Base-by-base conservation (phyloP, 2,329 filamentous ascomycete species). In the Monosporascus sp. region DNA sequence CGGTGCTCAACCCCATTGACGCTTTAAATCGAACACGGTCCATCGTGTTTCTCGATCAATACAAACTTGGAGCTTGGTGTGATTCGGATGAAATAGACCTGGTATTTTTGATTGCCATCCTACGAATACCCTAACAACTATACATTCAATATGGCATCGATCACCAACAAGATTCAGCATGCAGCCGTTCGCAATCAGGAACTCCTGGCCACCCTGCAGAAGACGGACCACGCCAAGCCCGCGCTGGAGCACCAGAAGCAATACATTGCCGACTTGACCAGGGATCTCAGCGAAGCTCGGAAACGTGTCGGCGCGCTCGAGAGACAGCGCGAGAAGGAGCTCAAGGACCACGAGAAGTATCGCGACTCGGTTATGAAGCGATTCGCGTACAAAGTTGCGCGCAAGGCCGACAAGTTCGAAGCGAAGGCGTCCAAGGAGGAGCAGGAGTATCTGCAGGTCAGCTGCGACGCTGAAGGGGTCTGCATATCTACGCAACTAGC, bases 361-460 rank as follows among this genome's bases (percentile, higher is more conserved):
- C 76, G 77, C 51, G 75, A 81, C 66, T 78, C 74, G 45, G 74
- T 76, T 48, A 68, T 81, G 60, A 74, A 72, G 51, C 76, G 79
- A 40, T 78, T 80, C 60, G 69, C 75, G 40, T 78, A 79, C 70
- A 78, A 74, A 54, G 68, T 79, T 9, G 70, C 74, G 5, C 76
- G 80, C 28, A 75, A 75, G 56, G 71, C 72, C 43, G 75, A 73
- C n/a, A 74, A 74, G 49, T 80, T 79, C 57, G 67, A 70, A 17
- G 71, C 72, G n/a, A 73, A 71, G 49, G 76, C 78, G 15, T 72
- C 73, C 48, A 79, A 77, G 56, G 80, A 82, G 63, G 79, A 83
- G 63, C 66, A 69, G 44, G 79, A 82, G 56, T 84, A 81, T 63
- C 72, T 80, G 2, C 22, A 46, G 22, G 43, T 46, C 9, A 46